Base-by-base conservation (phyloP, 2,329 filamentous ascomycete genomes). In the Beauveria asiatica region DNA sequence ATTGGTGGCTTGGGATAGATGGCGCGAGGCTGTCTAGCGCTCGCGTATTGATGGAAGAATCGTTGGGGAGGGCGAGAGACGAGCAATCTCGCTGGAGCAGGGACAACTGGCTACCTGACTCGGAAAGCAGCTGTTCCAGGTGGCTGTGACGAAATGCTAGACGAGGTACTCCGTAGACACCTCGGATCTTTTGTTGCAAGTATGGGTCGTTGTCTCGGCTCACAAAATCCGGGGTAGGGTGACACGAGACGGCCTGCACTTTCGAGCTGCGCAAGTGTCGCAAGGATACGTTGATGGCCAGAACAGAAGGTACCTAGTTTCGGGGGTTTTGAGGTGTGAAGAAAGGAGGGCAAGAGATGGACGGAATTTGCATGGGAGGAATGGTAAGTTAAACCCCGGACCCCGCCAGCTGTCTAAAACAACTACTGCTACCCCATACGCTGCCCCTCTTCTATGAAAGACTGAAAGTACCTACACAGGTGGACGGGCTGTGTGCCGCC, bases 1-100 rank as follows among this genome's bases (percentile, higher is more conserved):
- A 65, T 63, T 27, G 46, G 55, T 39, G 23, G 51, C 53, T 48
- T 16, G 17, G 37, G 25, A 11, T n/a, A 45, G 17, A 10, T 55
- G 25, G 9, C 44, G 45, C 25, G 16, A 19, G 37, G 39, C 5
- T 17, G 23, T 21, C 11, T n/a, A 23, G 39, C 27, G 17, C 21
- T 57, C 45, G 45, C 33, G 55, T 50, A 17, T 42, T 2, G 23
- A 44, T 54, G 39, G 17, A 25, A 27, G 19, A 5, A n/a, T 39
- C n/a, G 8, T 13, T 41, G 44, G 1, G 19, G 10, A 23, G 33
- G 21, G 8, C 49, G 21, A 39, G 21, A 48, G 9, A 49, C 44
- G 30, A 23, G 16, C 5, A 11, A 17, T 33, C 17, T 27, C 17
- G 39, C 17, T 27, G 33, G n/a, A 33, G 16, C 17, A 17, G 11